phyloP scores from a whole-genome alignment of 1,284 basidiomycete genomes.

The Sparassis latifolia region DNA sequence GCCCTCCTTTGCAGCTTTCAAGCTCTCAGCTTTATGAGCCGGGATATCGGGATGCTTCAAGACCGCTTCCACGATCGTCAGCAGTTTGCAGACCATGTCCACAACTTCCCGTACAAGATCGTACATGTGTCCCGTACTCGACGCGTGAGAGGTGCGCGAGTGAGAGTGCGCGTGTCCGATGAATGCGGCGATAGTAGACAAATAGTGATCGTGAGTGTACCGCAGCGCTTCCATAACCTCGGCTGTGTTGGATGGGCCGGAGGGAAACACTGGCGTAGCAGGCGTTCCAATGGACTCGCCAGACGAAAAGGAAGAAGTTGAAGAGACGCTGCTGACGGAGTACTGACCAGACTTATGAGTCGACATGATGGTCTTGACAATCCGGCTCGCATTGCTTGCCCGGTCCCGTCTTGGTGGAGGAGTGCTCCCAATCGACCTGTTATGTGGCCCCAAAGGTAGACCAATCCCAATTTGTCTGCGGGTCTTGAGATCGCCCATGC shows the following conservation, averaged over 20 bases:
- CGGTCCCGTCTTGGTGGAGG: slow-evolving; percentile 5
- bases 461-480: slow-evolving; percentile 4
- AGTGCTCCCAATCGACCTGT: slow-evolving; percentile 11
- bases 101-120: slow-evolving; percentile 92
- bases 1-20: slow-evolving; percentile 71
- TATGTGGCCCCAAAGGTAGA: slow-evolving; percentile 20
- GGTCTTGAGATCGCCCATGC: slow-evolving; percentile 46
- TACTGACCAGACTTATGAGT: slow-evolving; percentile 35
- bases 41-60: slow-evolving; percentile 63
- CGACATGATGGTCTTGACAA: slow-evolving; percentile 7
- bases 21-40: slow-evolving; percentile 45
- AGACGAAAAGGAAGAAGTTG: slow-evolving; percentile 53
- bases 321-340: slow-evolving; percentile 63
- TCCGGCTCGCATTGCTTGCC: slow-evolving; percentile 8
- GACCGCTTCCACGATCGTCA: slow-evolving; percentile 90
- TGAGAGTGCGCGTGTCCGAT: slow-evolving; percentile 96
- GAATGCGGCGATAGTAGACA: slow-evolving; percentile 93
- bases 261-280: slow-evolving; percentile 54
- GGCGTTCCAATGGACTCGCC: slow-evolving; percentile 32
- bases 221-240: slow-evolving; percentile 69
- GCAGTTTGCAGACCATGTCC: slow-evolving; percentile 84
- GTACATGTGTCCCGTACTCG: slow-evolving; percentile 89
- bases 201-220: slow-evolving; percentile 79
- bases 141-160: slow-evolving; percentile 82
- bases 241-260: slow-evolving; percentile 56